Conservation (phyloP, 164 flowering plant species). For the Kalanchoe fedtschenkoi region DNA sequence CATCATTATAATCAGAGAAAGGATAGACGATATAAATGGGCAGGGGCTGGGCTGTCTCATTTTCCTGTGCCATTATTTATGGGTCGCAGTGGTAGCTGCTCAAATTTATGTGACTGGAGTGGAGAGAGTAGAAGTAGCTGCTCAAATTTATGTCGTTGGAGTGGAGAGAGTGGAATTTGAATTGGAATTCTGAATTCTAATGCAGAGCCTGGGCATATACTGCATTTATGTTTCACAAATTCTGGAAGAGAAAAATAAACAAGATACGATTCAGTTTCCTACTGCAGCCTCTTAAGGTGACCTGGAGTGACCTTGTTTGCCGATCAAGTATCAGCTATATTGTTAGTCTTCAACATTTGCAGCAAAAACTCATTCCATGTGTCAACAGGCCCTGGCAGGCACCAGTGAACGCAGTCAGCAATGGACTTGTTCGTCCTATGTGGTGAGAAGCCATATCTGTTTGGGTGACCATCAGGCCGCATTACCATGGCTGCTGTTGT, state of each 20-base stretch:
- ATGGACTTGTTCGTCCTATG: conserved; percentile 13
- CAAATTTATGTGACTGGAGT: not conserved
- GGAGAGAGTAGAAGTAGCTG: not conserved
- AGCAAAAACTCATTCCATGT: conserved; percentile 46
- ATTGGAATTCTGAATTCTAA: not conserved
- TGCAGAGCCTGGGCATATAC: not conserved
- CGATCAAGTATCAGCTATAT: not conserved
- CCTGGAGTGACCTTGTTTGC: no score
- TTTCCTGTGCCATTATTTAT: not conserved
- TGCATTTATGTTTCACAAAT: not conserved
- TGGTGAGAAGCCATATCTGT: conserved; percentile 20
- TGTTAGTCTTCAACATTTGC: conserved; percentile 19
- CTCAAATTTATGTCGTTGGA: not conserved
- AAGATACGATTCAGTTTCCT: not conserved
- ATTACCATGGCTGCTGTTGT: conserved; percentile 30
- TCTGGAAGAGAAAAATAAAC: not conserved
- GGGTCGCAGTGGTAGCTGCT: not conserved
- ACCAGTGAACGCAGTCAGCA: conserved; percentile 53
- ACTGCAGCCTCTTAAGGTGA: no score
- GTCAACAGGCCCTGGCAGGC: conserved; percentile 45
- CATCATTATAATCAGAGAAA: not conserved
- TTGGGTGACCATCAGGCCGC: conserved; percentile 58
- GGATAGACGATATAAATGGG: not conserved
- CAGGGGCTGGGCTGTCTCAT: no score
- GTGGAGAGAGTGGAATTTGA: no score